phyloP scores from a whole-genome alignment of 2,329 filamentous ascomycete species.

The Fusarium longipes region DNA sequence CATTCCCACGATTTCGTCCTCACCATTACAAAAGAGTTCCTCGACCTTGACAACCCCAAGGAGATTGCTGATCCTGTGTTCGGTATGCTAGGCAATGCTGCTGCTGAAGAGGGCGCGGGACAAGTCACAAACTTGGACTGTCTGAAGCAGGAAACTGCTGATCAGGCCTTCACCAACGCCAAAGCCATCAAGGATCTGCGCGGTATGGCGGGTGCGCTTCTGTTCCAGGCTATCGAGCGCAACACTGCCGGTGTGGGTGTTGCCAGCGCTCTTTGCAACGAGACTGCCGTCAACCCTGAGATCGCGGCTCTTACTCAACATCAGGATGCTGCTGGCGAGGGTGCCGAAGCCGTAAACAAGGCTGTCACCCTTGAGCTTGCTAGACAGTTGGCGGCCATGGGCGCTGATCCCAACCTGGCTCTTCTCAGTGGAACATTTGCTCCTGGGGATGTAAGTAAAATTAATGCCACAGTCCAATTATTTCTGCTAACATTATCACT shows the following conservation, averaged over 20 bases:
- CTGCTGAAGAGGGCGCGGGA: slow-evolving; percentile 50
- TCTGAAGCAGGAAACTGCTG: slow-evolving; percentile 62
- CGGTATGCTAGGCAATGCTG: slow-evolving; percentile 3
- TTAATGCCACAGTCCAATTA: rapidly evolving
- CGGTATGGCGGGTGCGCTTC: slow-evolving; percentile 65
- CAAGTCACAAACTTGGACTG: slow-evolving; percentile 57
- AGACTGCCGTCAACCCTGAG: slow-evolving; percentile 4
- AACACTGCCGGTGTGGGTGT: slow-evolving; percentile 55
- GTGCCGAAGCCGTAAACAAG: slow-evolving; percentile 14
- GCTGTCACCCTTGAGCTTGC: slow-evolving; percentile 17
- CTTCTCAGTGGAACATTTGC: slow-evolving; percentile 19
- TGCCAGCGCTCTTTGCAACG: slow-evolving; percentile 27
- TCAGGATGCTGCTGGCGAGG: slow-evolving; percentile 1
- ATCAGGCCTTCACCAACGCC: slow-evolving; percentile 70
- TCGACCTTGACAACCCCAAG: slow-evolving; percentile 14
- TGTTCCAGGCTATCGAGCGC: slow-evolving; percentile 65
- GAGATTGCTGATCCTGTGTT: slow-evolving; percentile 19
- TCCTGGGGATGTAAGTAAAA: slow-evolving; percentile 19
- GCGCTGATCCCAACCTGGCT: slow-evolving; percentile 19
- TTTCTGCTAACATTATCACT: background rate
- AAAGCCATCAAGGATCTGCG: slow-evolving; percentile 63
- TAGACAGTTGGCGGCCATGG: slow-evolving; percentile 7
- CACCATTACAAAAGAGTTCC: slow-evolving; percentile 10
- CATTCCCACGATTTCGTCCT: slow-evolving; percentile 15
- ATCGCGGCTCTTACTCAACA: slow-evolving; percentile 22